phyloP scores from a whole-genome alignment of 169 alveolate species.

The Eimeria brunetti region DNA sequence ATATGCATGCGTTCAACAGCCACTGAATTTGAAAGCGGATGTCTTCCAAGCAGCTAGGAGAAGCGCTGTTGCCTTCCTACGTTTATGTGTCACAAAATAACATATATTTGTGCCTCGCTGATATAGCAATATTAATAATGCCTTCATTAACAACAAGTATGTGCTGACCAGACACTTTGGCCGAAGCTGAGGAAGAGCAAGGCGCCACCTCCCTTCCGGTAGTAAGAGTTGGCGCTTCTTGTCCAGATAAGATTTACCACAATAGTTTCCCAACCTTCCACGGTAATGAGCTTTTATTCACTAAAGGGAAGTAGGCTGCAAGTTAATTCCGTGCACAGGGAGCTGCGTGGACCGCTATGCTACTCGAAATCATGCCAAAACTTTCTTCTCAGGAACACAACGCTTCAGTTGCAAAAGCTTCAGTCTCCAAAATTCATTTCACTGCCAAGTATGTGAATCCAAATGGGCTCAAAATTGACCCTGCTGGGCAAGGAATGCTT shows the following conservation, averaged over 20 bases:
- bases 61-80: neutral
- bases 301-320: neutral
- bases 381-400: neutral
- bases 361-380: neutral
- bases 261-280: neutral
- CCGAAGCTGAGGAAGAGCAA: neutral
- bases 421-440: neutral
- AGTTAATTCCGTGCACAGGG: neutral
- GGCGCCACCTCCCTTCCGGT: neutral
- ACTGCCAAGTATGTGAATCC: neutral
- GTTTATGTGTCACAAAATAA: neutral
- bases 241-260: too few species aligned
- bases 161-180: neutral
- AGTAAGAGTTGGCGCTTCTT: neutral
- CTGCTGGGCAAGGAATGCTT: neutral
- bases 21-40: neutral
- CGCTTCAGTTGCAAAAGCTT: neutral
- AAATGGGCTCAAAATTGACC: neutral
- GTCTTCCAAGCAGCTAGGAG: neutral
- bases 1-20: conserved; percentile 15
- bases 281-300: neutral
- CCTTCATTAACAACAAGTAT: neutral
- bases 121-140: neutral
- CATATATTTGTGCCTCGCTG: neutral
- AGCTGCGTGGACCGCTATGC: neutral